Percentiles rank a stretch among this genome's conserved stretches.
phyloP scores from a whole-genome alignment of 176 grass and related monocot species.

The Bolboschoenus planiculmis region DNA sequence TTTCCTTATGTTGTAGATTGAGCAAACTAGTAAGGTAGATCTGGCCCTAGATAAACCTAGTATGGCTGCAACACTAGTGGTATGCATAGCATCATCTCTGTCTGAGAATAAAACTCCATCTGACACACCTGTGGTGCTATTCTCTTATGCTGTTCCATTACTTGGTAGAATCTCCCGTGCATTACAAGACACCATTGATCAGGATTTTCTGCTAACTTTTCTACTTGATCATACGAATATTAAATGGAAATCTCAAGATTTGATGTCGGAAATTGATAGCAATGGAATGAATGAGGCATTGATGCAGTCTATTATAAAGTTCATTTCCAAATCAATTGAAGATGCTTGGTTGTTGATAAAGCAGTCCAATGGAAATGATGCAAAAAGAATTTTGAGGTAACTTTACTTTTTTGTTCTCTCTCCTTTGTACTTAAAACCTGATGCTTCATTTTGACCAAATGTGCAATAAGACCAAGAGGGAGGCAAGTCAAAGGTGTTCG shows the following conservation, averaged over 20 bases:
- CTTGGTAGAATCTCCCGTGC: constrained; percentile 51
- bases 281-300: constrained; percentile 32
- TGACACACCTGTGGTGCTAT: constrained; percentile 56
- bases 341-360: constrained; percentile 55
- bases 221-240: constrained; percentile 40
- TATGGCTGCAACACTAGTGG: constrained; percentile 52
- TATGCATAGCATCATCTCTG: constrained; percentile 57
- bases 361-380: constrained; percentile 25
- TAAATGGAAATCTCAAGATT: constrained; percentile 34
- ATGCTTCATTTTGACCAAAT: background rate
- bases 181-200: constrained; percentile 36
- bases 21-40: constrained; percentile 44
- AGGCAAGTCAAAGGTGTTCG: background rate
- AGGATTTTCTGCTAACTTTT: constrained; percentile 51
- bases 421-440: constrained; percentile 1
- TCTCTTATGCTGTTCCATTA: constrained; percentile 62
- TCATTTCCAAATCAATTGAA: constrained; percentile 52
- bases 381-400: constrained; percentile 55
- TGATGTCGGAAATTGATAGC: constrained; percentile 7
- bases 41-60: constrained; percentile 59
- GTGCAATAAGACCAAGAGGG: background rate
- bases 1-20: constrained; percentile 40
- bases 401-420: background rate
- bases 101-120: constrained; percentile 36
- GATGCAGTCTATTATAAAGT: constrained; percentile 28